These are phyloP conservation scores for Thamnidium elegans DNA, from an alignment of 192 early-diverging fungal species.

Conservation along the genomic window DNA sequence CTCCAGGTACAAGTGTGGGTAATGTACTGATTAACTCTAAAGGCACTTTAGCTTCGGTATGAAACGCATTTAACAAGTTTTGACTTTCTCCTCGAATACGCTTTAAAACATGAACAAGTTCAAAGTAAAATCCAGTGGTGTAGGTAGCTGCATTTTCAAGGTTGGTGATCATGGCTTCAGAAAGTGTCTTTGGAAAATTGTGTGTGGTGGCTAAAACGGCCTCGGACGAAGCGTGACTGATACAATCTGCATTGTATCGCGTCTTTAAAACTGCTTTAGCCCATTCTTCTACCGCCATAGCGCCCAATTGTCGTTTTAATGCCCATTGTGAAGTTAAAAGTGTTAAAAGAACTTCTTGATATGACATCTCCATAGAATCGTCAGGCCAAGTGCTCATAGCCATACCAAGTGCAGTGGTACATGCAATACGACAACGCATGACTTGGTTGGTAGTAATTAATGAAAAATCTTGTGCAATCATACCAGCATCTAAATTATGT, in stretches of 20 bases:
- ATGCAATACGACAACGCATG: slow-evolving; percentile 76
- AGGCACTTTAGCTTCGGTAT: slow-evolving; percentile 45
- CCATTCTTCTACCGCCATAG: slow-evolving; percentile 80
- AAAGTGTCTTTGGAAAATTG: slow-evolving; percentile 55
- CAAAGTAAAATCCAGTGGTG: slow-evolving; percentile 54
- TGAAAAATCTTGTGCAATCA: slow-evolving; percentile 89
- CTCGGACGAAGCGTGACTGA: slow-evolving; percentile 30
- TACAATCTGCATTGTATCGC: slow-evolving; percentile 31
- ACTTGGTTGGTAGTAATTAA: slow-evolving; percentile 74
- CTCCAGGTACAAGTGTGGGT: slow-evolving; percentile 46
- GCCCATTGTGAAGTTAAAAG: slow-evolving; percentile 72
- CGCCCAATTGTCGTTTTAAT: slow-evolving; percentile 72
- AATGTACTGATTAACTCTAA: slow-evolving; percentile 46
- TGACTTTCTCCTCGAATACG: slow-evolving; percentile 68
- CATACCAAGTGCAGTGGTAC: slow-evolving; percentile 76
- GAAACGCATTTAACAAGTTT: slow-evolving; percentile 57
- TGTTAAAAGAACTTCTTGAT: slow-evolving; percentile 53
- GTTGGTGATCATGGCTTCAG: slow-evolving; percentile 50
- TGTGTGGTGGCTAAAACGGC: slow-evolving; percentile 31
- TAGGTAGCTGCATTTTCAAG: slow-evolving; percentile 47
- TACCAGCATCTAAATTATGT: slow-evolving; percentile 85
- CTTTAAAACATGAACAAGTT: slow-evolving; percentile 58
- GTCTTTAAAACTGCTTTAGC: slow-evolving; percentile 49
- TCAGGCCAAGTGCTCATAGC: slow-evolving; percentile 60
- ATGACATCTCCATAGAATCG: slow-evolving; percentile 43